A percentile compares a stretch with the other conserved stretches of the same genome.
Conservation (phyloP, 2,329 filamentous ascomycete species). For the Colletotrichum sp. region DNA sequence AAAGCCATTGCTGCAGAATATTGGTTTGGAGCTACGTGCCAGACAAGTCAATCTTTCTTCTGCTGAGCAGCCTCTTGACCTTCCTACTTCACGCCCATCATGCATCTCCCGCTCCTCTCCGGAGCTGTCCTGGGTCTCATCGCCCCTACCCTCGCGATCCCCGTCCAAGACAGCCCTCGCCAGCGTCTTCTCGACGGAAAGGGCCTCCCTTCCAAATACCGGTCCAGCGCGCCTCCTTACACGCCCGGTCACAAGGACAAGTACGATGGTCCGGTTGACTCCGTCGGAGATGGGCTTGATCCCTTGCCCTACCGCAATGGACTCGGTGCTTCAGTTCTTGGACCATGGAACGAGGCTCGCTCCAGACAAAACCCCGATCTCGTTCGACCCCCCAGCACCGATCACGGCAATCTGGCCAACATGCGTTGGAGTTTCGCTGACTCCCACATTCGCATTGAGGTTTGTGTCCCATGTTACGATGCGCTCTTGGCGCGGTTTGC, state of each 20-base stretch:
- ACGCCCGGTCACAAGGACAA: constrained; percentile 65
- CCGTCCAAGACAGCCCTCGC: constrained; percentile 54
- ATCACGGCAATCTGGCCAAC: constrained; percentile 73
- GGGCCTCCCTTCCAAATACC: constrained; percentile 47
- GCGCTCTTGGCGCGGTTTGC: neutral
- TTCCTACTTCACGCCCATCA: neutral
- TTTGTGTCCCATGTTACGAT: constrained; percentile 28
- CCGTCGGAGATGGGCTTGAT: constrained; percentile 62
- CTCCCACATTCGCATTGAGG: constrained; percentile 68
- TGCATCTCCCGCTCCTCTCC: constrained; percentile 3
- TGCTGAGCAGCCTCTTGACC: neutral
- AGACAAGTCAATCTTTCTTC: neutral
- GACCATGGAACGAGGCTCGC: constrained; percentile 73
- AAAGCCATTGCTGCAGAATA: neutral
- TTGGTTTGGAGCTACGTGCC: neutral
- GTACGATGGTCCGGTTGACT: constrained; percentile 66
- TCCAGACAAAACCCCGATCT: constrained; percentile 75
- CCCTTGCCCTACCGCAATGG: constrained; percentile 72
- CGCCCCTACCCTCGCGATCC: neutral
- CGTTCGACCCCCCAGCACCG: constrained; percentile 74
- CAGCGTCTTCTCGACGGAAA: constrained; percentile 60
- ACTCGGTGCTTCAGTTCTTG: constrained; percentile 69
- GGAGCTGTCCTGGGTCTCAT: neutral
- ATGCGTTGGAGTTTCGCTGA: constrained; percentile 76
- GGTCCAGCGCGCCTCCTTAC: constrained; percentile 53